phyloP scores from a whole-genome alignment of 1,284 basidiomycete species.

The Anthracocystis setariae region DNA sequence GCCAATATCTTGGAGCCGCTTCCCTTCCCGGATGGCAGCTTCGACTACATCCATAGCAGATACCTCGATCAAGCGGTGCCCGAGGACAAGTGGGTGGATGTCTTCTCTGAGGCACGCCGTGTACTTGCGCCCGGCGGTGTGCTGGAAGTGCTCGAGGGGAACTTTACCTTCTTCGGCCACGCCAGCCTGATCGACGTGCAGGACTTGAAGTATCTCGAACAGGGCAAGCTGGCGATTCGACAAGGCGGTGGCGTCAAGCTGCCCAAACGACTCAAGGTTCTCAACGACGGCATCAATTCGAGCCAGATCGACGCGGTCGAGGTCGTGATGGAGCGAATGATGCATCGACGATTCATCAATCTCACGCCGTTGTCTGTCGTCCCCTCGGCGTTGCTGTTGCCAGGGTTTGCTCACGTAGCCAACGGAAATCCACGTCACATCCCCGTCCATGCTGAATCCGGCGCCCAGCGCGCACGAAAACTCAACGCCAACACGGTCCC shows the following conservation, averaged over 20 bases:
- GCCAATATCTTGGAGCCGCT: constrained; percentile 57
- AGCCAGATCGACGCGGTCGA: constrained; percentile 46
- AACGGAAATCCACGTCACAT: constrained; percentile 49
- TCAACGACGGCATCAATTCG: constrained; percentile 22
- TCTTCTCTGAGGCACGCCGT: constrained; percentile 42
- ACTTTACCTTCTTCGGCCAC: constrained; percentile 49
- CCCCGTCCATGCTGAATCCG: constrained; percentile 49
- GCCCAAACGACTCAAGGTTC: constrained; percentile 35
- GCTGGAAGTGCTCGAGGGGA: constrained; percentile 51
- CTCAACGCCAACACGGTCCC: constrained; percentile 12
- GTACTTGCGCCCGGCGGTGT: constrained; percentile 52
- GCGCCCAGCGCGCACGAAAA: constrained; percentile 32
- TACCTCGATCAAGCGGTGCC: constrained; percentile 43
- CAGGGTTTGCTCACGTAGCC: constrained; percentile 39
- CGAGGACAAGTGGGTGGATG: constrained; percentile 50
- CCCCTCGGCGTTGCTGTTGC: constrained; percentile 35
- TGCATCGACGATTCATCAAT: constrained; percentile 53
- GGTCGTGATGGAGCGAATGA: constrained; percentile 40
- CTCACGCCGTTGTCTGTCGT: constrained; percentile 40
- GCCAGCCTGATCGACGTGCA: constrained; percentile 35
- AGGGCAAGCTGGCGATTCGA: constrained; percentile 11
- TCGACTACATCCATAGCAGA: constrained; percentile 59
- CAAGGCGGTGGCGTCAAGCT: constrained; percentile 21
- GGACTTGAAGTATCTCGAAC: constrained; percentile 43
- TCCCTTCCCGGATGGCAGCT: constrained; percentile 56